A percentile compares a stretch with the other conserved stretches of the same genome.
Evolutionary conservation across 495 filamentous ascomycete genomes (phyloP).

Genomic region (Bacidia rubella): DNA sequence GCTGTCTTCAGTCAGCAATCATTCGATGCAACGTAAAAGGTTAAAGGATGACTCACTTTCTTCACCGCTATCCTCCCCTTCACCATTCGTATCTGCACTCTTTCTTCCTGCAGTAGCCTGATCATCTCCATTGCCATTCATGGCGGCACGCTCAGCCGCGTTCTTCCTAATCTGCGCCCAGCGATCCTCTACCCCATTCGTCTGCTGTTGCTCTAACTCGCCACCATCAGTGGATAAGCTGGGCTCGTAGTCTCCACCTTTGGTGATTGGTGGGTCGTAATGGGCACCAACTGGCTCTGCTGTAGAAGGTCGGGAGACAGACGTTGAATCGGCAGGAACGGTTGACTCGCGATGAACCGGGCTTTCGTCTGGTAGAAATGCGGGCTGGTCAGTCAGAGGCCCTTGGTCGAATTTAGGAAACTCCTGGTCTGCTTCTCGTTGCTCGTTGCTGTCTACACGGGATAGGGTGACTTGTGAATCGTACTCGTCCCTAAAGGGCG

Average conservation of each 20-base stretch:
- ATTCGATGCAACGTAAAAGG: not conserved
- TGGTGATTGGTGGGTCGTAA: slow-evolving; percentile 12
- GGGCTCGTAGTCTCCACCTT: slow-evolving; percentile 13
- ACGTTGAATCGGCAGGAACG: slow-evolving; percentile 21
- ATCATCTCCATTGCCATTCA: slow-evolving; percentile 43
- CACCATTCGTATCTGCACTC: slow-evolving; percentile 22
- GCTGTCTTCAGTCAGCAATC: slow-evolving; percentile 35
- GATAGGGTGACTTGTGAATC: slow-evolving; percentile 15
- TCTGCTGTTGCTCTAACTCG: slow-evolving; percentile 11
- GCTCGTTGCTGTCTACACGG: slow-evolving; percentile 51
- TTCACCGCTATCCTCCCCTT: slow-evolving; percentile 79
- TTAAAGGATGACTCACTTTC: slow-evolving; percentile 59
- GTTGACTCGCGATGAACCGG: slow-evolving; percentile 22
- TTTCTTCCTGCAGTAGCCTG: slow-evolving; percentile 15
- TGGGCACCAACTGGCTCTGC: slow-evolving; percentile 14
- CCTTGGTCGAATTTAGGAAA: slow-evolving; percentile 86
- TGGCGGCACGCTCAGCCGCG: slow-evolving; percentile 63
- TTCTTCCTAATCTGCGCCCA: slow-evolving; percentile 97
- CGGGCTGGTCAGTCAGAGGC: slow-evolving; percentile 70
- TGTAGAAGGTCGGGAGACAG: slow-evolving; percentile 13
- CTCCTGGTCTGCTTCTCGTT: slow-evolving; percentile 49
- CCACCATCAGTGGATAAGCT: slow-evolving; percentile 6
- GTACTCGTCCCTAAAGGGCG: slow-evolving; percentile 7
- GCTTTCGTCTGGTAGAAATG: slow-evolving; percentile 62
- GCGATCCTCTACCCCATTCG: slow-evolving; percentile 43